Percentiles rank a stretch among this genome's conserved stretches.
Evolutionary conservation across 106 monocot species (phyloP).

Genomic region (Dendrobium huoshanense): DNA sequence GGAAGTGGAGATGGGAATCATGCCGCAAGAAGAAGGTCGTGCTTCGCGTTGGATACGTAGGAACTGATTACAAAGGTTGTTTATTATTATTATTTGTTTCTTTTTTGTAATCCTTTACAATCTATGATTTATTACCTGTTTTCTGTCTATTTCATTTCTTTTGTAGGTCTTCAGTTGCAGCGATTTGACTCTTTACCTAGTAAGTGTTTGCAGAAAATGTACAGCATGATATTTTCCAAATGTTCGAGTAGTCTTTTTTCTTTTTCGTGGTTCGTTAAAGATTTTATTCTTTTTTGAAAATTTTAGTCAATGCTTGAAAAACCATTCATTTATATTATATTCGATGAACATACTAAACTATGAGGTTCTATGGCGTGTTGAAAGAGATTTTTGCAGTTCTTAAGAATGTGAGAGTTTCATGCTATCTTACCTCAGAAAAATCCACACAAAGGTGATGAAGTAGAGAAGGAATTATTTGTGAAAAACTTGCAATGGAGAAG

Average conservation of each 20-base stretch:
- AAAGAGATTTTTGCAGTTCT: background rate
- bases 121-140: background rate
- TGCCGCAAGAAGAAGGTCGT: slow-evolving; percentile 93
- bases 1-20: slow-evolving; percentile 51
- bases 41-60: slow-evolving; percentile 89
- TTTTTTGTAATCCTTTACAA: background rate
- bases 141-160: slow-evolving; percentile 4
- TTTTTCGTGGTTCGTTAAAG: no score
- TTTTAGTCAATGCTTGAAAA: no score
- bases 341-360: no score
- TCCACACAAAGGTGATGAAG: background rate
- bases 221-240: no score
- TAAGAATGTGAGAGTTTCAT: background rate
- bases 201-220: slow-evolving; percentile 24
- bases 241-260: no score
- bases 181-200: slow-evolving; percentile 43
- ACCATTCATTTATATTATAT: no score
- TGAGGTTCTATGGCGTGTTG: background rate
- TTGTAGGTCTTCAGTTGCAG: slow-evolving; percentile 81
- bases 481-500: background rate
- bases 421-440: background rate
- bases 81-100: background rate
- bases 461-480: background rate
- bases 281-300: no score
- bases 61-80: slow-evolving; percentile 80